phyloP scores from a whole-genome alignment of 139 green algal genomes.

The Spirogloea muscicola region DNA sequence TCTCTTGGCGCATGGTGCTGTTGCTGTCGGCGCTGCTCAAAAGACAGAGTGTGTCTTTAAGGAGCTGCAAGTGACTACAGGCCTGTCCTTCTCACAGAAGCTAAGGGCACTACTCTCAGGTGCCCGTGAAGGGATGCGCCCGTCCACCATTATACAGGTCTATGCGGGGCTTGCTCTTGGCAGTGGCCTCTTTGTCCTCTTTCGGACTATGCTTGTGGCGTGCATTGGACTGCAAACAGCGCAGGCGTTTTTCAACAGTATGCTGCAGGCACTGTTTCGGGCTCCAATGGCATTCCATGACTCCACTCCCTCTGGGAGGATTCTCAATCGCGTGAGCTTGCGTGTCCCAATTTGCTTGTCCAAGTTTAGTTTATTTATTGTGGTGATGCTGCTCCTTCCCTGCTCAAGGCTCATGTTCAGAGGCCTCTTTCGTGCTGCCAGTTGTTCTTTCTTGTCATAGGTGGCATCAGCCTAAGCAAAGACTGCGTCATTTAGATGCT shows the following conservation, averaged over 20 bases:
- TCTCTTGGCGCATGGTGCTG: no score
- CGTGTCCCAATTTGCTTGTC: no score
- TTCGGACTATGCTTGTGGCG: slow-evolving; percentile 9
- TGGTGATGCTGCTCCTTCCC: no score
- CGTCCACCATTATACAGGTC: slow-evolving; percentile 2
- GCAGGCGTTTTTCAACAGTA: slow-evolving; percentile 26
- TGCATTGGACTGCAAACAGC: slow-evolving; percentile 13
- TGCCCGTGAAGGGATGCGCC: background rate
- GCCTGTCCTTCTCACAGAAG: background rate
- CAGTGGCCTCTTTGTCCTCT: slow-evolving; percentile 33
- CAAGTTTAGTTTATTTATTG: no score
- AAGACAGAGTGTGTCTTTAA: no score
- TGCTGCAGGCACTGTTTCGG: slow-evolving; percentile 31
- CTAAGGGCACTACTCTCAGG: background rate
- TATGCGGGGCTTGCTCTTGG: slow-evolving; percentile 26
- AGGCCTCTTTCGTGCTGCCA: no score
- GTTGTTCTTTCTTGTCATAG: no score
- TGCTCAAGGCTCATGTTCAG: no score
- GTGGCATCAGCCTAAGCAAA: no score
- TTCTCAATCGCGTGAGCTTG: slow-evolving; percentile 75
- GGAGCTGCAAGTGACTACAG: no score
- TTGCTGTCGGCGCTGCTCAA: no score
- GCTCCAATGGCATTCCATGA: slow-evolving; percentile 87
- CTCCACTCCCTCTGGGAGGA: slow-evolving; percentile 79
- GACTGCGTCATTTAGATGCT: no score